Evolutionary conservation across 352 stramenopile species (phyloP).

Genomic region (Phytopythium kandeliae): DNA sequence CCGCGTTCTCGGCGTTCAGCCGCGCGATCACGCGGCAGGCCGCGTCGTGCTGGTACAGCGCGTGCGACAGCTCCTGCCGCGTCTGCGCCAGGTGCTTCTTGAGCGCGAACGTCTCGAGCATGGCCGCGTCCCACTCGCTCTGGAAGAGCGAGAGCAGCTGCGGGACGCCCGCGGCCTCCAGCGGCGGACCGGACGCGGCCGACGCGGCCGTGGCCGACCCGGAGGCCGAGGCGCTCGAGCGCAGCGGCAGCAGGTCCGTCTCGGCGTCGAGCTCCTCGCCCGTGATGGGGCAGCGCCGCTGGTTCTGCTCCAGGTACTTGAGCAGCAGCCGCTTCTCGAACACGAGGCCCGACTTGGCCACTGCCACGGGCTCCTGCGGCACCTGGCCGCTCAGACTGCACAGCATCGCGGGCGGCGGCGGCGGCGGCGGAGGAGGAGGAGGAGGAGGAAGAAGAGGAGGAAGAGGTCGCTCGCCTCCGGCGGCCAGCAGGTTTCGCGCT

Average conservation of each 20-base stretch:
- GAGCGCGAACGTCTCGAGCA: conserved; percentile 94
- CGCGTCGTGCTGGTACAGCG: conserved; percentile 96
- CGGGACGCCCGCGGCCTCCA: conserved; percentile 50
- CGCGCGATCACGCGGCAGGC: conserved; percentile 93
- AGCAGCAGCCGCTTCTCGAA: conserved; percentile 87
- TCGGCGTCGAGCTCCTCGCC: conserved; percentile 48
- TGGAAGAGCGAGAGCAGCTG: conserved; percentile 79
- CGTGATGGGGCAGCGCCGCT: conserved; percentile 70
- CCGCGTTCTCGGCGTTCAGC: conserved; percentile 74
- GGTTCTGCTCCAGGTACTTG: conserved; percentile 70
- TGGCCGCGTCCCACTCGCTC: conserved; percentile 91
- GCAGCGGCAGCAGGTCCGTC: conserved; percentile 60
- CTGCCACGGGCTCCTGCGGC: conserved; percentile 77
- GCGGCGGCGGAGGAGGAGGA: too few relatives aligned
- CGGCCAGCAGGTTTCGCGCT: too few relatives aligned
- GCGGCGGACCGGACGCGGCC: conserved; percentile 15
- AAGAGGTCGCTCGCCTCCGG: too few relatives aligned
- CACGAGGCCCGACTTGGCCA: conserved; percentile 77
- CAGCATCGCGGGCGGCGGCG: conserved; percentile 33
- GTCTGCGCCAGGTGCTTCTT: conserved; percentile 93
- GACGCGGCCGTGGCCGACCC: background rate
- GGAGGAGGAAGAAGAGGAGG: too few relatives aligned
- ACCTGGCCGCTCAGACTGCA: conserved; percentile 82
- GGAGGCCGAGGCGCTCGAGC: too few relatives aligned
- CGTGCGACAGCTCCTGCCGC: conserved; percentile 91